These are phyloP conservation scores for Aegilops speltoides DNA, from an alignment of 176 grass and related monocot species.

Conservation along the genomic window DNA sequence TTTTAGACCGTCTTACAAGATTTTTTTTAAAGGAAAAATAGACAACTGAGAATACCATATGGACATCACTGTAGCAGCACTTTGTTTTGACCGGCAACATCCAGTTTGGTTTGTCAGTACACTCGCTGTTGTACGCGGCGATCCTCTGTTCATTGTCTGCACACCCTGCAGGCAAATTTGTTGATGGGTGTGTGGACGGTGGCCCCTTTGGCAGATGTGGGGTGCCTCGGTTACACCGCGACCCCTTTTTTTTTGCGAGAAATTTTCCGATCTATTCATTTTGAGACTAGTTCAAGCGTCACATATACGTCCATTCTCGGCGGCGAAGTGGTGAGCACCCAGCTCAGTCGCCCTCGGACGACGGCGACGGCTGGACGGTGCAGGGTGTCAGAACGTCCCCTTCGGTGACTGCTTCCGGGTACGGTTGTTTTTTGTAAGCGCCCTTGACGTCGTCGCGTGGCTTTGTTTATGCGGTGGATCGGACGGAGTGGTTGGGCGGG, in stretches of 20 bases:
- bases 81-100: no score
- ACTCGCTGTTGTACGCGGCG: no score
- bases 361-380: conserved; percentile 14
- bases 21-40: no score
- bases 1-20: no score
- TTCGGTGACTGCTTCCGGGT: neutral
- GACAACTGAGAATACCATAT: no score
- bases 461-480: neutral
- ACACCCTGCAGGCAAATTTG: no score
- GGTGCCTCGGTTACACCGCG: conserved; percentile 62
- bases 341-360: conserved; percentile 34
- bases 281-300: neutral
- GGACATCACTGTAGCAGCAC: no score
- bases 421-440: neutral
- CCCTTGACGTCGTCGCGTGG: neutral
- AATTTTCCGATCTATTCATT: no score
- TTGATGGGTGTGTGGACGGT: neutral
- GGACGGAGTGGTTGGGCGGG: neutral
- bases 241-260: no score
- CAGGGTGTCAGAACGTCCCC: no score
- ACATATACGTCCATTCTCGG: conserved; percentile 43
- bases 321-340: conserved; percentile 69
- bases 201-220: neutral
- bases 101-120: no score
- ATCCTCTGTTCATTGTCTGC: no score